Percentiles rank a stretch among this genome's conserved stretches.
Evolutionary conservation across 2,329 filamentous ascomycete species (phyloP).

Genomic region (Uncinocarpus reesii): DNA sequence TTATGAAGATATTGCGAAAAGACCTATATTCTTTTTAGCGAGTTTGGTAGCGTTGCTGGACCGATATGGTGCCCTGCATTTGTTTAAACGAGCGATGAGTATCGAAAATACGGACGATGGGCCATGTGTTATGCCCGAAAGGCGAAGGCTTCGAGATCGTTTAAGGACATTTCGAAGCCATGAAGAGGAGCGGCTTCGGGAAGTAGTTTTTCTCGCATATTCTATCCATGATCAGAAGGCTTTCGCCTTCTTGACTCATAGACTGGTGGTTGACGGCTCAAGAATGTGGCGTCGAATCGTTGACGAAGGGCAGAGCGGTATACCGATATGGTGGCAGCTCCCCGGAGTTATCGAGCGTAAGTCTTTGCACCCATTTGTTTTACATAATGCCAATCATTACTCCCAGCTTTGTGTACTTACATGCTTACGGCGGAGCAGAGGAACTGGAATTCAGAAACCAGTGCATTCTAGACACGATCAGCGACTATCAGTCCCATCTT

Average conservation of each 20-base stretch:
- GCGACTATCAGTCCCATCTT: slow-evolving; percentile 35
- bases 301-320: slow-evolving; percentile 17
- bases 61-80: slow-evolving; percentile 10
- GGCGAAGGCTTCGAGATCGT: slow-evolving; percentile 16
- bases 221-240: slow-evolving; percentile 25
- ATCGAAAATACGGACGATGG: neutral
- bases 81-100: slow-evolving; percentile 1
- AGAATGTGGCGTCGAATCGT: slow-evolving; percentile 28
- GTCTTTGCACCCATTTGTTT: neutral
- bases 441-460: slow-evolving; percentile 36
- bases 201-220: slow-evolving; percentile 31
- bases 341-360: slow-evolving; percentile 35
- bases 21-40: slow-evolving; percentile 13
- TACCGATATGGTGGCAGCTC: slow-evolving; percentile 30
- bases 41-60: slow-evolving; percentile 15
- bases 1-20: slow-evolving; percentile 7
- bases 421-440: slow-evolving; percentile 22
- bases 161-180: slow-evolving; percentile 22
- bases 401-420: too few relatives aligned
- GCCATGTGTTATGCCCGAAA: neutral
- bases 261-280: slow-evolving; percentile 31
- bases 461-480: slow-evolving; percentile 35
- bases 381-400: too few relatives aligned
- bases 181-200: slow-evolving; percentile 33
- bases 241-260: slow-evolving; percentile 26